Base-by-base conservation (phyloP, 2,329 filamentous ascomycete genomes). In the Meredithiella fracta region DNA sequence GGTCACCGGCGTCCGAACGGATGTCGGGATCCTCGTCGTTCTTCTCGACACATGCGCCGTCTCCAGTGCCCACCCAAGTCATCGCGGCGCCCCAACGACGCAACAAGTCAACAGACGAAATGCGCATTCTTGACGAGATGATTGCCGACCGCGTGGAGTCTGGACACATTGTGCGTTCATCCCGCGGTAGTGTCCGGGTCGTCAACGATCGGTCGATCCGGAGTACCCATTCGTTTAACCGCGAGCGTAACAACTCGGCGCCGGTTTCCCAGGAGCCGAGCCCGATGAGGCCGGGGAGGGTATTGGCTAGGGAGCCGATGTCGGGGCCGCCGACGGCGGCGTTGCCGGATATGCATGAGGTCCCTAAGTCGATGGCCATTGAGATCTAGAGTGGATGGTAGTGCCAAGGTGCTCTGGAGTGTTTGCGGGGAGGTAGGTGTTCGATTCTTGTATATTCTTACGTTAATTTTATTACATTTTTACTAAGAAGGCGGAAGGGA, bases 51-150 rank as follows among this genome's bases (percentile, higher is more conserved):
- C 62, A 54, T 59, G 58, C 64, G 1, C 64, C 64, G 15, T 62
- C 63, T 52, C 61, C 61, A 53, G 62, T 60, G 23, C 60, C 62
- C 9, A 61, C 61, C 8, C 51, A 63, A 17, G 61, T 63, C 51
- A 61, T 61, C 55, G 62, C 61, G 22, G 60, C 62, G 8, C 61
- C 61, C 5, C 63, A 67, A n/a, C 76, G 75, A 54, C 75, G 77
- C 52, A 73, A 73, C 11, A 80, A 77, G 71, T 87, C 85, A 61
- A 85, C 92, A 34, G 89, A 95, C 62, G 90, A 95, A 68, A 90
- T 96, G 82, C 94, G 86, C 62, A 89, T 96, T 72, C 77, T 96
- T 25, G 91, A 97, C 64, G 88, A 95, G 69, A 96, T 97, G 91
- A 92, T 96, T 59, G 85, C 90, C 65, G 86, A 91, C 64, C 81